phyloP scores from a whole-genome alignment of 2,329 filamentous ascomycete genomes.

The Cytospora piceae region DNA sequence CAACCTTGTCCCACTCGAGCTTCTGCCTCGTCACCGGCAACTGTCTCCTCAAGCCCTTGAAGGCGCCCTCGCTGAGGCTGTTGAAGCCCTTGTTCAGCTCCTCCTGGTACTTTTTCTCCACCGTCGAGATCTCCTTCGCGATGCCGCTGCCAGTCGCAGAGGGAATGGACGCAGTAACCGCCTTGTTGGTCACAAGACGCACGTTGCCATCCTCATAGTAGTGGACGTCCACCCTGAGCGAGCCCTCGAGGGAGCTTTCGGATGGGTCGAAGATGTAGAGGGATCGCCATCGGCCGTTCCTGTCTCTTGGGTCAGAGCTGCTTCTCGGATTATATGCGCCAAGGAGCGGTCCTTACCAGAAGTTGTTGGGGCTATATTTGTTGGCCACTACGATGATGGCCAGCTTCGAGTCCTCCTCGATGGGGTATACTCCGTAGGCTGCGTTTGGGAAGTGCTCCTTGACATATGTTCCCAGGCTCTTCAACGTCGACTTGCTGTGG shows the following conservation, averaged over 20 bases:
- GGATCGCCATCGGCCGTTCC: constrained; percentile 96
- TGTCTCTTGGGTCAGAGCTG: constrained; percentile 40
- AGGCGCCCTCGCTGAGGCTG: constrained; percentile 87
- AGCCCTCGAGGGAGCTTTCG: constrained; percentile 71
- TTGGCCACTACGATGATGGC: constrained; percentile 87
- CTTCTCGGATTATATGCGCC: too few species aligned
- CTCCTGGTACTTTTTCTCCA: constrained; percentile 94
- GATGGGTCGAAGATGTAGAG: constrained; percentile 78
- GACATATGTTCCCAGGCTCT: constrained; percentile 74
- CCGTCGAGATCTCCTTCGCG: constrained; percentile 73
- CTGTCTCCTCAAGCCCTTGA: constrained; percentile 90
- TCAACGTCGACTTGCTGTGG: constrained; percentile 78
- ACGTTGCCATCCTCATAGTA: constrained; percentile 99
- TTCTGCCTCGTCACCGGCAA: constrained; percentile 96
- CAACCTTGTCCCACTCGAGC: constrained; percentile 99
- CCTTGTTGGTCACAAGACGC: constrained; percentile 85
- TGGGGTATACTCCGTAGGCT: constrained; percentile 81
- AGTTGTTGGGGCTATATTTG: constrained; percentile 98
- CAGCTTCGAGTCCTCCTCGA: constrained; percentile 73
- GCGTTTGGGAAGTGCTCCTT: constrained; percentile 87
- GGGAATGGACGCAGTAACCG: constrained; percentile 64
- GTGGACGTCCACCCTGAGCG: constrained; percentile 92
- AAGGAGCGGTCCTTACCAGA: constrained; percentile 65
- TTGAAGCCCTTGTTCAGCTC: constrained; percentile 91
- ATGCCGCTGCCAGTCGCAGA: constrained; percentile 70